Conservation (phyloP, 139 green algal genomes). For the Spirogloea muscicola region DNA sequence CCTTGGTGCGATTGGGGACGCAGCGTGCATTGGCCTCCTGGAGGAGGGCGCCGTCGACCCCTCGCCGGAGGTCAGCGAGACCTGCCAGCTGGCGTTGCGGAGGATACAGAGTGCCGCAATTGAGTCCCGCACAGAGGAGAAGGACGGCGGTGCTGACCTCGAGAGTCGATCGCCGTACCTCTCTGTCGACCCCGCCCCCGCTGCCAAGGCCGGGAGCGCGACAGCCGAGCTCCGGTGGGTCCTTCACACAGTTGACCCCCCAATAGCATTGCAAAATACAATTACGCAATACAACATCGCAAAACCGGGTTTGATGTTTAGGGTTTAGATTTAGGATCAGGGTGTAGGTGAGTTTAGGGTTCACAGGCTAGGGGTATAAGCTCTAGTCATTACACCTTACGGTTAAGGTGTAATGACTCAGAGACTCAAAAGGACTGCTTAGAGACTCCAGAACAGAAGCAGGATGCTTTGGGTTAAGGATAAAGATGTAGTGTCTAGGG, state of each 20-base stretch:
- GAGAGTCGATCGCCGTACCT: constrained; percentile 67
- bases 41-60: constrained; percentile 55
- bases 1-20: constrained; percentile 46
- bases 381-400: too few relatives aligned
- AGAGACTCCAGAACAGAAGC: too few relatives aligned
- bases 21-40: constrained; percentile 52
- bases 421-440: too few relatives aligned
- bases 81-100: constrained; percentile 88
- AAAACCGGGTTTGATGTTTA: too few relatives aligned
- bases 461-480: too few relatives aligned
- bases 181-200: constrained; percentile 89
- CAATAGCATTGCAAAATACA: too few relatives aligned
- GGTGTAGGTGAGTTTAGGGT: too few relatives aligned
- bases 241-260: background rate
- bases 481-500: too few relatives aligned
- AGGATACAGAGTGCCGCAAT: constrained; percentile 64
- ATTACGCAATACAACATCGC: too few relatives aligned
- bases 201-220: constrained; percentile 45
- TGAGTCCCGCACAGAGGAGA: background rate
- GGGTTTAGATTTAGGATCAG: too few relatives aligned
- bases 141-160: background rate
- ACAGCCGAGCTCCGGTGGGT: constrained; percentile 26
- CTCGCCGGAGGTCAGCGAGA: constrained; percentile 77
- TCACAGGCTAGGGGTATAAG: too few relatives aligned
- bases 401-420: too few relatives aligned